phyloP scores from a whole-genome alignment of 2,329 filamentous ascomycete species.

The Amphichorda felina region DNA sequence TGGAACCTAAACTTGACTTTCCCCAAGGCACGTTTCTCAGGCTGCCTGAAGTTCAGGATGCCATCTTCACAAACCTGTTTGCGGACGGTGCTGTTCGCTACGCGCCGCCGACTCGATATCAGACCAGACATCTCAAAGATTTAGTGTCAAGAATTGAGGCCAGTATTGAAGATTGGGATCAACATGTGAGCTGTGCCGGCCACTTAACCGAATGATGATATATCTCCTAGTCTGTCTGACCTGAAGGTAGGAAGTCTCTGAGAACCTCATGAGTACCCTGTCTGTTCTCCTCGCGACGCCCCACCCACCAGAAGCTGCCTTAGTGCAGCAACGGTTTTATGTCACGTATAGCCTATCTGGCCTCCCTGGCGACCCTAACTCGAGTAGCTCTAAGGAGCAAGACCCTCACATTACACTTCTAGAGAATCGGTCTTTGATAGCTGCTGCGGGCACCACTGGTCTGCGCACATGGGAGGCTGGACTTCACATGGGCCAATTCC shows the following conservation, averaged over 20 bases:
- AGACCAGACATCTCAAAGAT: slow-evolving; percentile 60
- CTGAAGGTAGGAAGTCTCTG: slow-evolving; percentile 60
- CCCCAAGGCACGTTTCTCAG: slow-evolving; percentile 49
- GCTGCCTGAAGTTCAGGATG: slow-evolving; percentile 49
- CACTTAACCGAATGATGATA: not conserved
- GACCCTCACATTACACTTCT: slow-evolving; percentile 43
- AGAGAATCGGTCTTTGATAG: slow-evolving; percentile 58
- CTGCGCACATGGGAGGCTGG: slow-evolving; percentile 74
- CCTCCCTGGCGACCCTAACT: slow-evolving; percentile 11
- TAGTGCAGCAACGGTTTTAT: slow-evolving; percentile 60
- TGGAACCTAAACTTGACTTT: slow-evolving; percentile 52
- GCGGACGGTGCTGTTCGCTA: slow-evolving; percentile 39
- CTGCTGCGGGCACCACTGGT: slow-evolving; percentile 62
- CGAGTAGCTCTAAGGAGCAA: not conserved
- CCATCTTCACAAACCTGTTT: slow-evolving; percentile 57
- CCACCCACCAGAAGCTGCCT: slow-evolving; percentile 49
- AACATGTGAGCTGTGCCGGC: slow-evolving; percentile 56
- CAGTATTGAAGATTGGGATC: slow-evolving; percentile 68
- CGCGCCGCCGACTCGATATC: slow-evolving; percentile 57
- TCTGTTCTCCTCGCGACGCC: slow-evolving; percentile 52
- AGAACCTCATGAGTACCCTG: slow-evolving; percentile 62
- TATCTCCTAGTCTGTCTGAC: slow-evolving; percentile 12
- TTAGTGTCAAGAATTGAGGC: slow-evolving; percentile 59
- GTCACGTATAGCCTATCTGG: slow-evolving; percentile 55
- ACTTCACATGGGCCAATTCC: slow-evolving; percentile 58